Evolutionary conservation across 1,139 yeast species (phyloP).

Genomic region (Nematodospora anomalae): DNA sequence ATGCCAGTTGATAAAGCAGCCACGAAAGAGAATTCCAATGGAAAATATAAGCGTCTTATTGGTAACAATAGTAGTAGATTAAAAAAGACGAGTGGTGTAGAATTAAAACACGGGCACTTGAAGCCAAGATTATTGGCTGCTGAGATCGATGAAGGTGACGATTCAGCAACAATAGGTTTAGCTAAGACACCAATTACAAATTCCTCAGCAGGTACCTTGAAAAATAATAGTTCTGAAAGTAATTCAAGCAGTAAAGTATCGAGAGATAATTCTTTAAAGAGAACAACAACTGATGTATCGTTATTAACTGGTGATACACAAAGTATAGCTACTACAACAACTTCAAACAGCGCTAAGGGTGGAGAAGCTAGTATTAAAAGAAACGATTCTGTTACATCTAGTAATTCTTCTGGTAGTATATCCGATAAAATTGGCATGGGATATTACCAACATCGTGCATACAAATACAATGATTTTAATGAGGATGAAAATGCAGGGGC

Average conservation of each 20-base stretch:
- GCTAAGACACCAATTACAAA: conserved; percentile 3
- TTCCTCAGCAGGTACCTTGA: conserved; percentile 11
- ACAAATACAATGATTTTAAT: conserved; percentile 30
- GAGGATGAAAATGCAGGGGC: conserved; percentile 20
- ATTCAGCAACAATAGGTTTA: conserved; percentile 12
- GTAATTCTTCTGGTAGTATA: conserved; percentile 20
- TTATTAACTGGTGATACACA: conserved; percentile 20
- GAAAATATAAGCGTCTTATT: conserved; percentile 32
- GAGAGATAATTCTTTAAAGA: conserved; percentile 26
- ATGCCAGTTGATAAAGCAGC: conserved; percentile 41
- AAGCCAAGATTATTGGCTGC: conserved; percentile 75
- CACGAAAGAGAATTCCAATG: conserved; percentile 27
- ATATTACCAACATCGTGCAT: conserved; percentile 47
- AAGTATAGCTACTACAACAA: conserved; percentile 18
- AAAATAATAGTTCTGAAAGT: conserved; percentile 13
- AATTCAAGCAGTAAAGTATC: conserved; percentile 9
- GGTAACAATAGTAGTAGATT: conserved; percentile 20
- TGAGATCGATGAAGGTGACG: conserved; percentile 71
- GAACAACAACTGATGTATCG: conserved; percentile 33
- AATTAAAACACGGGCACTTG: conserved; percentile 72
- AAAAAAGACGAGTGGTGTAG: conserved; percentile 51
- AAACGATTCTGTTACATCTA: conserved; percentile 11
- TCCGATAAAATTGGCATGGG: conserved; percentile 30
- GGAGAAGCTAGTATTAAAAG: conserved; percentile 9
- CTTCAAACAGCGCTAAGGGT: conserved; percentile 9